Conservation (phyloP, 2,329 filamentous ascomycete species). For the Aspergillus cejpii region DNA sequence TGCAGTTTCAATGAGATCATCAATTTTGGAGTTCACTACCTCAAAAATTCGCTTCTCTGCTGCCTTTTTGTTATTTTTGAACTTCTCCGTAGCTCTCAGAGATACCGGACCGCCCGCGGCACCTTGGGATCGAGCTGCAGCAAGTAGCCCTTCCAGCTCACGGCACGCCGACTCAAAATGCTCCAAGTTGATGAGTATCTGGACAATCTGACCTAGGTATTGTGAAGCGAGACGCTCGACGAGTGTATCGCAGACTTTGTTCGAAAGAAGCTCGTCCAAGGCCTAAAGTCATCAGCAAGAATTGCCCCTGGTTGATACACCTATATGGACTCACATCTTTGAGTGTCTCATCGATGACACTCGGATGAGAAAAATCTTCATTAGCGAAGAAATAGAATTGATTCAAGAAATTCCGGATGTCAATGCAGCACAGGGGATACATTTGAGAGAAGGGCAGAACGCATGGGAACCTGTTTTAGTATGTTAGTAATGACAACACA, state of each 20-base stretch:
- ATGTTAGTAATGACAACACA: constrained; percentile 1
- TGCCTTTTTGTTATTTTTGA: constrained; percentile 84
- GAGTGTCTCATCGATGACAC: constrained; percentile 83
- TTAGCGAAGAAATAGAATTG: constrained; percentile 98
- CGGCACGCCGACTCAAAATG: constrained; percentile 92
- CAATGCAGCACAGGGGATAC: constrained; percentile 97
- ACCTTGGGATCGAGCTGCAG: constrained; percentile 73
- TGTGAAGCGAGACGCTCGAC: constrained; percentile 84
- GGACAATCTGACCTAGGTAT: constrained; percentile 94
- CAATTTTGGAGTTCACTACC: constrained; percentile 96
- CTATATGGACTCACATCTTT: constrained; percentile 54
- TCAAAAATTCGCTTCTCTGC: constrained; percentile 98
- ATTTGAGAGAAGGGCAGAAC: constrained; percentile 98
- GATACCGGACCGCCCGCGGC: constrained; percentile 71
- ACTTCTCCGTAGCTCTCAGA: constrained; percentile 76
- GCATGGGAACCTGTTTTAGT: constrained; percentile 65
- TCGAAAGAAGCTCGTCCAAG: constrained; percentile 86
- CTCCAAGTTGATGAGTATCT: constrained; percentile 95
- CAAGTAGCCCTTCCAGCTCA: constrained; percentile 79
- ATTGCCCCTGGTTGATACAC: too few species aligned
- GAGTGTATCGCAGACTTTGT: constrained; percentile 84
- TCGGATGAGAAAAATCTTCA: constrained; percentile 87
- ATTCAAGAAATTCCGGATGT: constrained; percentile 94
- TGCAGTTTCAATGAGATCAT: constrained; percentile 91
- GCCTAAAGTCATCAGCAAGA: constrained; percentile 48